These are phyloP conservation scores for Polychytrium aggregatum DNA, from an alignment of 192 early-diverging fungal genomes.

Conservation along the genomic window DNA sequence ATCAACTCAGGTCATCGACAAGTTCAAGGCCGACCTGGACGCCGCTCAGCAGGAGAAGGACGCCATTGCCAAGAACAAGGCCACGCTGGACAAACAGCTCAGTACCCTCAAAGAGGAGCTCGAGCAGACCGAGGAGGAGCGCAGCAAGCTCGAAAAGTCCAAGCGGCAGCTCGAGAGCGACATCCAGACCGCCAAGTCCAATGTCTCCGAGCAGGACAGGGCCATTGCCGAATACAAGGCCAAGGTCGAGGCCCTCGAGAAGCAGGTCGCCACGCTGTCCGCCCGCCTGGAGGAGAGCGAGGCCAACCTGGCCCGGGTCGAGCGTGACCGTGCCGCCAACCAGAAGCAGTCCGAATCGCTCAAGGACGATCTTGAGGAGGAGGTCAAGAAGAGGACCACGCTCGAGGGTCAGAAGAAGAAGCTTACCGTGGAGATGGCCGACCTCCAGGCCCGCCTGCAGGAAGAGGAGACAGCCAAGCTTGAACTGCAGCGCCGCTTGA, in stretches of 20 bases:
- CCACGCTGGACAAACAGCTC: constrained; percentile 28
- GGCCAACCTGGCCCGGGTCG: constrained; percentile 32
- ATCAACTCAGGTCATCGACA: constrained; percentile 23
- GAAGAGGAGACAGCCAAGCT: constrained; percentile 44
- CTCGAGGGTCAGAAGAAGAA: constrained; percentile 35
- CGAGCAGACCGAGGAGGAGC: constrained; percentile 31
- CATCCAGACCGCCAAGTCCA: constrained; percentile 11
- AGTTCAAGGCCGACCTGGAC: constrained; percentile 37
- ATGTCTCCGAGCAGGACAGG: constrained; percentile 43
- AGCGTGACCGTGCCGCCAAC: constrained; percentile 39
- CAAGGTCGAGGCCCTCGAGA: constrained; percentile 56
- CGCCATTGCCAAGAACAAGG: constrained; percentile 21
- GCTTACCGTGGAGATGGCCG: constrained; percentile 33
- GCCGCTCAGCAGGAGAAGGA: constrained; percentile 21
- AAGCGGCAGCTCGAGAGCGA: constrained; percentile 32
- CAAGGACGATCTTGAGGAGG: constrained; percentile 39
- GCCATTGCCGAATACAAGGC: constrained; percentile 46
- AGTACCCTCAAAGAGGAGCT: constrained; percentile 22
- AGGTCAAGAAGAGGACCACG: constrained; percentile 19
- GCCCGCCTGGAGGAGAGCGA: constrained; percentile 45
- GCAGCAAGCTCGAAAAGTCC: constrained; percentile 20
- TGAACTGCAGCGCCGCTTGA: constrained; percentile 37
- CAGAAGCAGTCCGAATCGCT: constrained; percentile 30
- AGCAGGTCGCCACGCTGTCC: constrained; percentile 42
- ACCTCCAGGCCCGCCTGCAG: constrained; percentile 54